Evolutionary conservation across 768 basidiomycete species (phyloP).

Genomic region (Daedaleopsis nitida): DNA sequence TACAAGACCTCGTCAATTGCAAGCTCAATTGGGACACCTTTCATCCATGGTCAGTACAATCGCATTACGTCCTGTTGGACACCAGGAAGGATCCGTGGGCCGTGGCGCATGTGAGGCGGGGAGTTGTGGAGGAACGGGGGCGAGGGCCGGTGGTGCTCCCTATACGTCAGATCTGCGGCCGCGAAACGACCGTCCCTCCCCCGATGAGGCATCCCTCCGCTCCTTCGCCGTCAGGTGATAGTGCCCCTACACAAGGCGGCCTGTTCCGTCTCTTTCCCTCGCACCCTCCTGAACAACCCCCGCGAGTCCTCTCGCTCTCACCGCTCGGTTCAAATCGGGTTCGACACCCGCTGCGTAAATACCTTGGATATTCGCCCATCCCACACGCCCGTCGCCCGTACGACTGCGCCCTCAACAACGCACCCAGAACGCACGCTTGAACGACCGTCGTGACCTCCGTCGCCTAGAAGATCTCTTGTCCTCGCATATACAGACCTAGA

Average conservation of each 20-base stretch:
- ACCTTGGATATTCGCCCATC: slow-evolving; percentile 10
- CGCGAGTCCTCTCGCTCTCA: slow-evolving; percentile 15
- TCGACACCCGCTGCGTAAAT: slow-evolving; percentile 4
- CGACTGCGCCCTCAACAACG: not conserved
- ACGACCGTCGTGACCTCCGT: not conserved
- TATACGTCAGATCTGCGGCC: too few relatives aligned
- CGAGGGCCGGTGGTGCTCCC: too few relatives aligned
- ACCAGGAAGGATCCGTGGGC: too few relatives aligned
- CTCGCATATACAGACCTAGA: not conserved
- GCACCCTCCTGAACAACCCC: slow-evolving; percentile 6
- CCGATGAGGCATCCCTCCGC: not conserved
- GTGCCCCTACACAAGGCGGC: not conserved
- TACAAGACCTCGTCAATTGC: too few relatives aligned
- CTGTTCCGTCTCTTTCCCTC: slow-evolving; percentile 1
- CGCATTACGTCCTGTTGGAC: too few relatives aligned
- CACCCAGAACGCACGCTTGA: not conserved
- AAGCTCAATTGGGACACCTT: too few relatives aligned
- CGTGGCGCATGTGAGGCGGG: too few relatives aligned
- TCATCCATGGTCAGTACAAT: too few relatives aligned
- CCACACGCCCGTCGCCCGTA: slow-evolving; percentile 10
- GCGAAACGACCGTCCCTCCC: too few relatives aligned
- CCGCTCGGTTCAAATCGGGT: slow-evolving; percentile 17
- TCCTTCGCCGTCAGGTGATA: not conserved
- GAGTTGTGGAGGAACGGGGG: too few relatives aligned
- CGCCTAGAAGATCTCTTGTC: slow-evolving; percentile 12